Evolutionary conservation across 2,329 filamentous ascomycete genomes (phyloP), one percentile per base, ranked within the genome.

Genomic region (Blastomyces silverae): DNA sequence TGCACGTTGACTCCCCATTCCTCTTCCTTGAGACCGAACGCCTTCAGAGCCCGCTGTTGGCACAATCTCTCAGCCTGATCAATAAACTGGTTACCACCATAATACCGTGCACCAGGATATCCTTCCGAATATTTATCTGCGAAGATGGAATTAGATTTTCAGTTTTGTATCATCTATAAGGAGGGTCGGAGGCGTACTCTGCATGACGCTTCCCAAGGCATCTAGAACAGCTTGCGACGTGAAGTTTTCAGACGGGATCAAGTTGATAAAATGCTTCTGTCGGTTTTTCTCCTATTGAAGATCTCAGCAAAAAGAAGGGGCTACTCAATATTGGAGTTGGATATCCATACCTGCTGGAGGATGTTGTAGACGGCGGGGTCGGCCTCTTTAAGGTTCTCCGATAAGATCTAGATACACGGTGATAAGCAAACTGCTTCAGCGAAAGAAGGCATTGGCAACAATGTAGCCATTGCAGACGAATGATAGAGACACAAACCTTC

Each of bases 1-100:
- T 97, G 93, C 31, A 97, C 93, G 73, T 97, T 97, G 74, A 97
- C 93, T 67, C 94, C 93, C 93, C 93, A 97, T 79, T 95, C 87
- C 77, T 90, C 88, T 31, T 89, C 81, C 71, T 92, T 88, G 64
- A 97, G 81, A 39, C 89, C 87, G 77, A 96, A 97, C 0, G 93
- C 87, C 79, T 96, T 87, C 15, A 97, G 82, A 22, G 94, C 94
- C 72, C 93, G 87, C 75, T 91, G 84, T 80, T 97, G 94, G 79
- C 93, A 97, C 59, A 96, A 82, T 58, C 89, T 83, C 81, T 97
- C 93, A 6, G 93, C 86, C 73, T 91, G 85, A 74, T 97, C 93
- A 73, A 97, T 97, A 78, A 92, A 92, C 79, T 97, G 90, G 77
- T 97, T 97, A 69, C 93, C 93, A 63, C 93, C 93, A 75, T 97